phyloP scores from a whole-genome alignment of 2,329 filamentous ascomycete genomes.

The Fonsecaea erecta region DNA sequence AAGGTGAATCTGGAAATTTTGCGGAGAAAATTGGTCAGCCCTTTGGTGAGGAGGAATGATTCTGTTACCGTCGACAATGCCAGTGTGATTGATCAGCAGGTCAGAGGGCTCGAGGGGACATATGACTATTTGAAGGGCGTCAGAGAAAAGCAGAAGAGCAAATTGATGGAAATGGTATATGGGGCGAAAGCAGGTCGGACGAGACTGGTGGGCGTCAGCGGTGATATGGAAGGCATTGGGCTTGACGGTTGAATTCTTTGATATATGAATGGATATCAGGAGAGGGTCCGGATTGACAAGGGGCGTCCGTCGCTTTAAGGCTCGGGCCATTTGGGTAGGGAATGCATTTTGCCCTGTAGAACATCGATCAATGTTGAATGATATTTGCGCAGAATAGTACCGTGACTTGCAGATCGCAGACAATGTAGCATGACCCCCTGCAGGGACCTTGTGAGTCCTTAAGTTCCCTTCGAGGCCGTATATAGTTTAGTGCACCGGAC shows the following conservation, averaged over 20 bases:
- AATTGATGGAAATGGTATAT: constrained; percentile 79
- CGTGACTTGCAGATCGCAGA: too few species aligned
- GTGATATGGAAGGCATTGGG: constrained; percentile 27
- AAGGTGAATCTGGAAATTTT: constrained; percentile 87
- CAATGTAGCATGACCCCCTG: too few species aligned
- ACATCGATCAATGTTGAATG: background rate
- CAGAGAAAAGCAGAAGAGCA: constrained; percentile 78
- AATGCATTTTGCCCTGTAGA: background rate
- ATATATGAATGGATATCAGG: constrained; percentile 1
- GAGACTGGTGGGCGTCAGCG: constrained; percentile 26
- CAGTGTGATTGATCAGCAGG: constrained; percentile 79
- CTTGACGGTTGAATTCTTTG: constrained; percentile 25
- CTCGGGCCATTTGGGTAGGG: background rate
- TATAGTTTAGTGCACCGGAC: too few species aligned
- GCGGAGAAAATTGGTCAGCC: constrained; percentile 79
- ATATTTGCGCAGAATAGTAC: too few species aligned
- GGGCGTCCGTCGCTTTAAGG: background rate
- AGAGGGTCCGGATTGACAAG: background rate
- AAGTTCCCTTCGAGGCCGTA: too few species aligned
- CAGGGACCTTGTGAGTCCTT: too few species aligned
- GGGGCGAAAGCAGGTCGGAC: constrained; percentile 47
- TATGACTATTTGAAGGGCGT: constrained; percentile 77
- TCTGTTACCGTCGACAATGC: constrained; percentile 55
- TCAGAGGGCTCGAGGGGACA: constrained; percentile 78
- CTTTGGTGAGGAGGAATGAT: constrained; percentile 73